phyloP scores from a whole-genome alignment of 306 rosid genomes.

The Trichosanthes cucumerina region DNA sequence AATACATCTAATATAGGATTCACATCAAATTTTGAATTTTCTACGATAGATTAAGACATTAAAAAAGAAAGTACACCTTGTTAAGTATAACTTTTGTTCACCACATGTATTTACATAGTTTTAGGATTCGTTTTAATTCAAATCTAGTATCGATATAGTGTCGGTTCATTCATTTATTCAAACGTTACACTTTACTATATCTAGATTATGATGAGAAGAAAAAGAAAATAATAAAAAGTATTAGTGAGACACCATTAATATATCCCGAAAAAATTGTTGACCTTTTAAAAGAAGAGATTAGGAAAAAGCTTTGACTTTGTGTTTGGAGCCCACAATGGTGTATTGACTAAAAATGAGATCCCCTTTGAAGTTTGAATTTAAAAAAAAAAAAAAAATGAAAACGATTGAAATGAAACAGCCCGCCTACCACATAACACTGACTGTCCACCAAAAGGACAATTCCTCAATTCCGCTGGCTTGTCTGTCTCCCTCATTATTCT shows the following conservation, averaged over 20 bases:
- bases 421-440: neutral
- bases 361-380: neutral
- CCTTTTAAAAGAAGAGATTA: neutral
- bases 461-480: neutral
- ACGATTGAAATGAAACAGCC: neutral
- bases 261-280: neutral
- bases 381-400: neutral
- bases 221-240: neutral
- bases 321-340: neutral
- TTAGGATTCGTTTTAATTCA: too few relatives aligned
- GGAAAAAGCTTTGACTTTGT: neutral
- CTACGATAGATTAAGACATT: too few relatives aligned
- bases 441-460: neutral
- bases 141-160: too few relatives aligned
- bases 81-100: too few relatives aligned
- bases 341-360: neutral
- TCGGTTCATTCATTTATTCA: too few relatives aligned
- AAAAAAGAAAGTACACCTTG: too few relatives aligned
- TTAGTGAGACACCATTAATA: neutral
- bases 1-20: too few relatives aligned
- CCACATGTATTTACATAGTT: too few relatives aligned
- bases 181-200: too few relatives aligned
- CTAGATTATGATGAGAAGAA: neutral
- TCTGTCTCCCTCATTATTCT: neutral
- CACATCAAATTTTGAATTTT: too few relatives aligned